Evolutionary conservation across 495 filamentous ascomycete genomes (phyloP), one percentile per base, ranked within the genome.

Genomic region (Penicillium salamii): DNA sequence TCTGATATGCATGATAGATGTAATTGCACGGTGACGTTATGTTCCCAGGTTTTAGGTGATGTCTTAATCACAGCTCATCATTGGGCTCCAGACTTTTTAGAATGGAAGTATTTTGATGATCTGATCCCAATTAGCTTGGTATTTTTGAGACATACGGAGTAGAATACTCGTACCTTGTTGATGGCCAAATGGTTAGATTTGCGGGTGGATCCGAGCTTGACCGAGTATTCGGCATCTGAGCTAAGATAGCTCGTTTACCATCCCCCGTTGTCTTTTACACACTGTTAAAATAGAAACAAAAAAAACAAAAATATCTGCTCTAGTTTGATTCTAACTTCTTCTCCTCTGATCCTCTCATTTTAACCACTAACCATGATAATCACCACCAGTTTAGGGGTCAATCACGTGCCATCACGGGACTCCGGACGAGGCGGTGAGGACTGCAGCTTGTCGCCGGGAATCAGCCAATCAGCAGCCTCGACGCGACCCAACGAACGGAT

Each of bases 401-500:
- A 24, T 37, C 58, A 69, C 57, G 39, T 57, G 58, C 47, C 9
- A 19, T 24, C 26, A 35, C 48, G 38, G 26, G 33, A 21, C 13
- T 17, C 7, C 33, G 9, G 23, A 46, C 52, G 43, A 55, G 49
- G 44, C 40, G 50, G 65, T 72, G 60, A 69, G 19, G 51, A 49
- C 50, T 46, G 12, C 46, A 44, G 47, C 50, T 54, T 46, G 49
- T 40, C 51, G 17, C 34, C 45, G 34, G 19, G 17, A 29, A 26
- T 9, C 28, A 40, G 29, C 69, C 69, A 72, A 72, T 72, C 62
- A 72, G 36, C n/a, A 11, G 26, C 24, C 38, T 29, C 34, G 53
- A 71, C 69, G 69, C 69, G 69, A 70, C 67, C 69, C 67, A 69
- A 66, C 58, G 50, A 62, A 58, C 55, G 59, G 63, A 67, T 69